Base-by-base conservation (phyloP, 352 stramenopile genomes). In the Globisporangium perplexum region DNA sequence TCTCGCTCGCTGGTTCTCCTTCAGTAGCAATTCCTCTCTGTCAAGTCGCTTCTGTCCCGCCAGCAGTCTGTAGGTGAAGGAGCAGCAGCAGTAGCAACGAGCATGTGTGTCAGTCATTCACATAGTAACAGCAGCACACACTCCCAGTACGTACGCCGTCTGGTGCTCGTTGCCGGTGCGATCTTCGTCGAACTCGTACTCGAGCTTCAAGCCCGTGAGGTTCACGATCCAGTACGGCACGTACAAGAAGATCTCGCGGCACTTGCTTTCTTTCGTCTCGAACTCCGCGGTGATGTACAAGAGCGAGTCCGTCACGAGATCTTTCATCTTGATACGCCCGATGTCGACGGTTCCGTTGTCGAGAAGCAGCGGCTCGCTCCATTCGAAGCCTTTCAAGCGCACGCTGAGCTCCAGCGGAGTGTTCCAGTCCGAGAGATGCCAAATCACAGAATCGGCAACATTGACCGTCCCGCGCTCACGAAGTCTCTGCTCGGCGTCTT, bases 161-260 rank as follows among this genome's bases (percentile, higher is more conserved):
- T 64, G 56, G 52, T 95, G 83, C 45, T 93, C 85, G 30, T 74
- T 63, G 7, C 68, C 71, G 31, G 80, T 80, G 50, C 69, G 69
- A n/a, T 89, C 81, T 54, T 88, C 70, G 33, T 93, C 85, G 44
- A 84, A 87, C 65, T 90, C 77, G 55, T 86, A 93, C 48, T 95
- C 85, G 14, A 95, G 67, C 61, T 90, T 83, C 10, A 95, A 59
- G 0, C 81, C 81, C 14, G 83, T 93, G 47, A 93, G 62, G 52
- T 95, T 95, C 24, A 95, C 79, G 48, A 95, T 90, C 85, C 85
- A 95, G 62, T 93, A 95, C 15, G 85, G 85, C 12, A 93, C 81
- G 52, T 84, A 93, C n/a, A 95, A 57, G 17, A 87, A 81, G 39
- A 95, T 60, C 49, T 93, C 83, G 11, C 71, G 73, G 26, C 77